These are phyloP conservation scores for Trichoderma gamsii DNA, from an alignment of 495 filamentous ascomycete species.

Conservation along the genomic window DNA sequence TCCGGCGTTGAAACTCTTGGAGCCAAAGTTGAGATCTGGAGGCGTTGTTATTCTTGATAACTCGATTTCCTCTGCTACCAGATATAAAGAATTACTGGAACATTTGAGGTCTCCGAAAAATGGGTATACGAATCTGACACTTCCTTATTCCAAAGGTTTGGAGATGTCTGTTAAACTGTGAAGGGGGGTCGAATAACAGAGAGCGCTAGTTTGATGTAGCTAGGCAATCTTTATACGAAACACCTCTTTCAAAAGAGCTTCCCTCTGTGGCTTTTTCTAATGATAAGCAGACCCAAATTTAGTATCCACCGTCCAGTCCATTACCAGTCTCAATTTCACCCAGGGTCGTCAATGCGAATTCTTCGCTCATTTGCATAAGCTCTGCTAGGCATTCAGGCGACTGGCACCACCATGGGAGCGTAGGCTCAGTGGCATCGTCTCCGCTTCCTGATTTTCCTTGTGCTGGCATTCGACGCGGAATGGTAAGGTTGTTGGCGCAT, in stretches of 20 bases:
- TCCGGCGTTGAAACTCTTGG: conserved; percentile 42
- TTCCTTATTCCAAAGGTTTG: conserved; percentile 30
- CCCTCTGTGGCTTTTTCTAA: neutral
- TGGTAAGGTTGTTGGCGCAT: neutral
- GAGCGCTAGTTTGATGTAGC: neutral
- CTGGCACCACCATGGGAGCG: neutral
- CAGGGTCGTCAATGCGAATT: neutral
- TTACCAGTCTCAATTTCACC: conserved; percentile 13
- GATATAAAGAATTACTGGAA: conserved; percentile 30
- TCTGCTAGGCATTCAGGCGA: neutral
- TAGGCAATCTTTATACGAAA: neutral
- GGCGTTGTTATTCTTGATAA: conserved; percentile 50
- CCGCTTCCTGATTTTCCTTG: neutral
- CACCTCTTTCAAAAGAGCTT: neutral
- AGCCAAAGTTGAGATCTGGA: conserved; percentile 39
- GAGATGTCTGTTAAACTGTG: conserved; percentile 24
- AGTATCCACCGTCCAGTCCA: neutral
- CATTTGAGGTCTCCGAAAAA: conserved; percentile 26
- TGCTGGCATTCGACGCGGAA: neutral
- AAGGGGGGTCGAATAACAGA: neutral
- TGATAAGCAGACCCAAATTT: neutral
- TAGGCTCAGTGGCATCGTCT: neutral
- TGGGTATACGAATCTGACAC: conserved; percentile 28
- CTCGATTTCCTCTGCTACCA: conserved; percentile 26
- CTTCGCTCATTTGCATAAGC: neutral